Conservation (phyloP, 208 protist genomes). For the Plasmodiophora brassicae region DNA sequence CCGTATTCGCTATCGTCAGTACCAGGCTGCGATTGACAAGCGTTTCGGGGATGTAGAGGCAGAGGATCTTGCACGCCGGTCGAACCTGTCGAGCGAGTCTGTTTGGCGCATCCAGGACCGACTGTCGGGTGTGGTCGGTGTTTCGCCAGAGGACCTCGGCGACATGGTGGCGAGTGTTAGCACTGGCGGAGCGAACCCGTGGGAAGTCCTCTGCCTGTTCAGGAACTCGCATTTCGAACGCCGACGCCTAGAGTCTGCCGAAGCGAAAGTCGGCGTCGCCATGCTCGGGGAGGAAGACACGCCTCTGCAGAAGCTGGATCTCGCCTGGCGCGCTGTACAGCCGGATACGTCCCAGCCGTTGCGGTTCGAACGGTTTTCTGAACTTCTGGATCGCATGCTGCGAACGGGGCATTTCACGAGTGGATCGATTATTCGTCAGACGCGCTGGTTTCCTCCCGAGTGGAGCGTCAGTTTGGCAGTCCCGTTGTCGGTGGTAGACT, state of each 20-base stretch:
- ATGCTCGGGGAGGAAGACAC: neutral
- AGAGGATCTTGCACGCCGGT: neutral
- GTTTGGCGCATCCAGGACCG: neutral
- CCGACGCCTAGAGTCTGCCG: neutral
- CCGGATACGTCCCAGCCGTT: neutral
- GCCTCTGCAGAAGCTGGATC: neutral
- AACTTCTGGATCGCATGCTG: neutral
- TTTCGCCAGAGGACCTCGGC: neutral
- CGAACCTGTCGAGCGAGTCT: neutral
- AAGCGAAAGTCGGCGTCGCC: neutral
- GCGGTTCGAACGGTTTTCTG: neutral
- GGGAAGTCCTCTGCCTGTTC: conserved; percentile 8
- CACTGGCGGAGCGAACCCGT: neutral
- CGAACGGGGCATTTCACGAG: neutral
- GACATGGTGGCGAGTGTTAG: neutral
- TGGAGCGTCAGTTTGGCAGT: too few species aligned
- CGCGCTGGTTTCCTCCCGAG: neutral
- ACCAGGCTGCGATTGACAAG: too few species aligned
- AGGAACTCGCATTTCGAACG: neutral
- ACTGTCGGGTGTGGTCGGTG: neutral
- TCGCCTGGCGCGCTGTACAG: neutral
- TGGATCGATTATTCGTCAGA: neutral
- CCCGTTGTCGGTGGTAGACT: too few species aligned
- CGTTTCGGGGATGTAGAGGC: too few species aligned
- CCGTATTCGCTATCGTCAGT: too few species aligned